Percentiles rank a stretch among this genome's conserved stretches.
phyloP scores from a whole-genome alignment of 2,329 filamentous ascomycete species.

The Ilyonectria mors-panacis region DNA sequence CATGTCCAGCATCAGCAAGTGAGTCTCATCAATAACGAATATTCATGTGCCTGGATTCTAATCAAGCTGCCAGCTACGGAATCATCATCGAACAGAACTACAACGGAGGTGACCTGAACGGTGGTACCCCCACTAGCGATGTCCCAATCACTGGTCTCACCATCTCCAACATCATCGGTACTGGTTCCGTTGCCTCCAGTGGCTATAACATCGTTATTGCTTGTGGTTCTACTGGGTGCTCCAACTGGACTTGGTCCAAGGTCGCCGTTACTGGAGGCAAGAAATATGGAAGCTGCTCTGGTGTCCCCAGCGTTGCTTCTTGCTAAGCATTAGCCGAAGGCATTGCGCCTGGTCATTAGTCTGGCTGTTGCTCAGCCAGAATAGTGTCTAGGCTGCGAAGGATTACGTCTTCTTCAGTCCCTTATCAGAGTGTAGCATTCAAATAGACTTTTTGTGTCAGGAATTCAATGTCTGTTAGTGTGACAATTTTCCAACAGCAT shows the following conservation, averaged over 20 bases:
- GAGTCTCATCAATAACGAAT: neutral
- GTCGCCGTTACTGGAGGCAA: slow-evolving; percentile 24
- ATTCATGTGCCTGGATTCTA: too few relatives aligned
- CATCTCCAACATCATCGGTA: slow-evolving; percentile 59
- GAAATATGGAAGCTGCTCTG: slow-evolving; percentile 18
- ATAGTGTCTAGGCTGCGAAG: too few relatives aligned
- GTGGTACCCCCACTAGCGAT: slow-evolving; percentile 59
- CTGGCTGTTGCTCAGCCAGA: too few relatives aligned
- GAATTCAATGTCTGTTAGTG: too few relatives aligned
- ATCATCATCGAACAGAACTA: slow-evolving; percentile 61
- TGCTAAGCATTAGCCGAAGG: slow-evolving; percentile 12
- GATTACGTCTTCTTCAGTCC: too few relatives aligned
- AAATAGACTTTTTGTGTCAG: too few relatives aligned
- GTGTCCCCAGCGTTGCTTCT: slow-evolving; percentile 16
- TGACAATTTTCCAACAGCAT: too few relatives aligned
- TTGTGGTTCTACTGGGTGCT: slow-evolving; percentile 62
- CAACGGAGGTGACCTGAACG: slow-evolving; percentile 61
- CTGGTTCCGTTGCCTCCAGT: slow-evolving; percentile 50
- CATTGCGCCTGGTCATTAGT: too few relatives aligned
- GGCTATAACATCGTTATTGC: slow-evolving; percentile 66
- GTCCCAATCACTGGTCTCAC: slow-evolving; percentile 66
- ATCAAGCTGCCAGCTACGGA: slow-evolving; percentile 47
- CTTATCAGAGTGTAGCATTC: too few relatives aligned
- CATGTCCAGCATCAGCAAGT: slow-evolving; percentile 57
- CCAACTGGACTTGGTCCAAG: slow-evolving; percentile 55